Conservation (phyloP, 495 filamentous ascomycete species). For the Penicillium nucicola region DNA sequence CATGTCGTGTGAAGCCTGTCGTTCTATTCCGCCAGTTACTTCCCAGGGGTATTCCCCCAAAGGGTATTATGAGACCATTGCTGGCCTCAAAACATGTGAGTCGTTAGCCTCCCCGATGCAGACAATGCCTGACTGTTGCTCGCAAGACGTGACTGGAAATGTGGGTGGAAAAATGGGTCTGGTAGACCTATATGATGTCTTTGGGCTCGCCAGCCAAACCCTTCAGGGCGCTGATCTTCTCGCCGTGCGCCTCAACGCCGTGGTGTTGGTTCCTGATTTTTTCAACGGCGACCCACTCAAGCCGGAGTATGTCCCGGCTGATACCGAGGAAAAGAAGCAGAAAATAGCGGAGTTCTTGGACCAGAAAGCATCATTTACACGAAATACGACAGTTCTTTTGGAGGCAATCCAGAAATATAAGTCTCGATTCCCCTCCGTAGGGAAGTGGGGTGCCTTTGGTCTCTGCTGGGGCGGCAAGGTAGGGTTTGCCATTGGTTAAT, state of each 20-base stretch:
- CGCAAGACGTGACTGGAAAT: slow-evolving; percentile 45
- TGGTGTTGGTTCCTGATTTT: slow-evolving; percentile 48
- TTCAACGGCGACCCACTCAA: slow-evolving; percentile 36
- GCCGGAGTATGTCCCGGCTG: slow-evolving; percentile 31
- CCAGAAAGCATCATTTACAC: slow-evolving; percentile 16
- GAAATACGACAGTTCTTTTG: slow-evolving; percentile 22
- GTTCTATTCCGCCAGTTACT: slow-evolving; percentile 68
- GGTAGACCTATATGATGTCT: slow-evolving; percentile 54
- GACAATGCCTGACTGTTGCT: not conserved
- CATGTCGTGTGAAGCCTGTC: slow-evolving; percentile 59
- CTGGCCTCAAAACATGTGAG: slow-evolving; percentile 67
- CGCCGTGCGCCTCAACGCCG: slow-evolving; percentile 30
- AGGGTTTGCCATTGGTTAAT: not conserved
- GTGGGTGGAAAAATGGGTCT: slow-evolving; percentile 33
- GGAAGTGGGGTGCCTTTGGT: slow-evolving; percentile 42
- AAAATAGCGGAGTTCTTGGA: slow-evolving; percentile 26
- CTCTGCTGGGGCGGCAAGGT: slow-evolving; percentile 53
- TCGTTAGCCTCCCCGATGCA: not conserved
- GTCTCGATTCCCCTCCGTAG: slow-evolving; percentile 26
- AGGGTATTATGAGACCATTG: slow-evolving; percentile 61
- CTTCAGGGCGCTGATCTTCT: slow-evolving; percentile 55
- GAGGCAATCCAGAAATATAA: slow-evolving; percentile 23
- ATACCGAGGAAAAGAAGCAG: slow-evolving; percentile 44
- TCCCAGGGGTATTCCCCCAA: slow-evolving; percentile 58
- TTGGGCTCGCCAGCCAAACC: slow-evolving; percentile 49